These are phyloP conservation scores for Fusarium compactum DNA, from an alignment of 2,329 filamentous ascomycete genomes.

Conservation along the genomic window DNA sequence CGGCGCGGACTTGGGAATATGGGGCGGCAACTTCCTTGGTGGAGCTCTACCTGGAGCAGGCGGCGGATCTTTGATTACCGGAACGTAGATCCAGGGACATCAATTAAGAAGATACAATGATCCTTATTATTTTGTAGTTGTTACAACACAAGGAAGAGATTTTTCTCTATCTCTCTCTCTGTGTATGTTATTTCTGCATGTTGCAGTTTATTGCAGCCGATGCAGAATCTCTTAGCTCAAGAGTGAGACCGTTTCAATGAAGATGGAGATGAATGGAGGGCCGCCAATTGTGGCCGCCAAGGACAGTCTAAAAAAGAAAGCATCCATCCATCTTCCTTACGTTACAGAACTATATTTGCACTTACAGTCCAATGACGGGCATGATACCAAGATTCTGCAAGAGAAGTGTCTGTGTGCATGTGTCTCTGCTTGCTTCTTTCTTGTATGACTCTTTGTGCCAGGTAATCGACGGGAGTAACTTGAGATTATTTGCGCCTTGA, in stretches of 20 bases:
- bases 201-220: slow-evolving; percentile 6
- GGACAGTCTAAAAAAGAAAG: slow-evolving; percentile 9
- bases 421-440: background rate
- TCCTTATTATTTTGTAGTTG: background rate
- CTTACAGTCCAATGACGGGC: background rate
- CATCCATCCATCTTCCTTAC: background rate
- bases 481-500: background rate
- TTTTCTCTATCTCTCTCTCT: background rate
- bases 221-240: background rate
- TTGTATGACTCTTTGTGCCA: slow-evolving; percentile 2
- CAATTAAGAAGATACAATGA: slow-evolving; percentile 17
- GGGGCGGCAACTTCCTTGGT: slow-evolving; percentile 24
- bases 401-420: background rate
- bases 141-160: background rate
- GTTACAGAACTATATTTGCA: background rate
- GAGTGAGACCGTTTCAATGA: background rate
- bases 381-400: background rate
- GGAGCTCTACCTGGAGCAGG: slow-evolving; percentile 14
- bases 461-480: slow-evolving; percentile 3
- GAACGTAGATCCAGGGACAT: slow-evolving; percentile 11
- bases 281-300: slow-evolving; percentile 1
- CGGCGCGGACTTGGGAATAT: slow-evolving; percentile 4
- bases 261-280: background rate
- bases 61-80: slow-evolving; percentile 19
- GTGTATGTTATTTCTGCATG: slow-evolving; percentile 2